phyloP scores from a whole-genome alignment of 495 filamentous ascomycete species.

The Massariosphaeria phaeospora region DNA sequence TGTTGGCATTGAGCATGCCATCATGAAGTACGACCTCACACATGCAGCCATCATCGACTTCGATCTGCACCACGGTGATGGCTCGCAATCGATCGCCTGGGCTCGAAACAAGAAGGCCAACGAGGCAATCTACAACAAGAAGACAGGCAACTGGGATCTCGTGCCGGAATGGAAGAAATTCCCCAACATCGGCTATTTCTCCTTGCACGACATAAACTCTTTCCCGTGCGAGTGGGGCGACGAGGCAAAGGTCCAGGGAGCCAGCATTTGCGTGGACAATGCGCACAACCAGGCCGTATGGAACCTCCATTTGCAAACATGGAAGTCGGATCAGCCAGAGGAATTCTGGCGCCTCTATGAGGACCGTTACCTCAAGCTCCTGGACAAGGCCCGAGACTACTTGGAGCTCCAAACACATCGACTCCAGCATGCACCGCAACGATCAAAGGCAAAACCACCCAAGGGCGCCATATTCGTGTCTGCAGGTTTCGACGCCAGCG shows the following conservation, averaged over 20 bases:
- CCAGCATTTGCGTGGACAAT: constrained; percentile 85
- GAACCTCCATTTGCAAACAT: constrained; percentile 91
- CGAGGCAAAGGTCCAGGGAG: constrained; percentile 81
- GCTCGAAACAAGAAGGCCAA: constrained; percentile 64
- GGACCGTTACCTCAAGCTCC: constrained; percentile 63
- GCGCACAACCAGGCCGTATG: constrained; percentile 89
- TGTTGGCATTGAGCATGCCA: constrained; percentile 87
- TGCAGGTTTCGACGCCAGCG: constrained; percentile 93
- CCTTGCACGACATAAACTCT: constrained; percentile 94
- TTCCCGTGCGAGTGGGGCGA: constrained; percentile 91
- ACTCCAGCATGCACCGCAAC: constrained; percentile 48
- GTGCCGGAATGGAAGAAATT: constrained; percentile 66
- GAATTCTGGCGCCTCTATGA: constrained; percentile 90
- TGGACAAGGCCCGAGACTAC: constrained; percentile 75
- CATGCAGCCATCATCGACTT: constrained; percentile 97
- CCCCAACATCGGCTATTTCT: constrained; percentile 91
- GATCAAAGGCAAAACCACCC: constrained; percentile 53
- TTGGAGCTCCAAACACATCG: constrained; percentile 63
- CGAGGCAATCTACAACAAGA: constrained; percentile 57
- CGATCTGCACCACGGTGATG: constrained; percentile 94
- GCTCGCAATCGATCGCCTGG: constrained; percentile 90
- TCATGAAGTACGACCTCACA: constrained; percentile 73
- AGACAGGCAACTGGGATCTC: no score
- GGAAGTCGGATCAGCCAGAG: constrained; percentile 66
- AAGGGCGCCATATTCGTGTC: constrained; percentile 89